A percentile compares a stretch with the other conserved stretches of the same genome.
phyloP scores from a whole-genome alignment of 2,329 filamentous ascomycete genomes.

The Penicillium sp. region DNA sequence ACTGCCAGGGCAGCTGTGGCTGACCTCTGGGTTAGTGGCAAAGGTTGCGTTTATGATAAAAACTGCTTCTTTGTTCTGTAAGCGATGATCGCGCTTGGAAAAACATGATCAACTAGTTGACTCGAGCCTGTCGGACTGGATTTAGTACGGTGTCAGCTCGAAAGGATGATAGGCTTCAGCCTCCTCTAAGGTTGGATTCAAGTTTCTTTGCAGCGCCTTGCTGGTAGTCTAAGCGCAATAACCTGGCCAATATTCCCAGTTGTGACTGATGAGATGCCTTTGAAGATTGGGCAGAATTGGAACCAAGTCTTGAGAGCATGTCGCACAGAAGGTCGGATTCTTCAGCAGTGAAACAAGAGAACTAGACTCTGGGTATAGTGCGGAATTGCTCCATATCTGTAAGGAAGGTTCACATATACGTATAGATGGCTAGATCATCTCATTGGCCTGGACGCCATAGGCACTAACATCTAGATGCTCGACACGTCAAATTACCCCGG shows the following conservation, averaged over 20 bases:
- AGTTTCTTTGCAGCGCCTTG: too few relatives aligned
- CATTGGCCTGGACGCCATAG: not conserved
- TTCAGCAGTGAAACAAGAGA: not conserved
- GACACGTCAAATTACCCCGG: not conserved
- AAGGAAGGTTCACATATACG: not conserved
- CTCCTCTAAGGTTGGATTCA: too few relatives aligned
- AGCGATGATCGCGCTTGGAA: not conserved
- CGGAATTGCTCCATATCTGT: not conserved
- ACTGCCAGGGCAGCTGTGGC: slow-evolving; percentile 13
- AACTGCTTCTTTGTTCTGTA: not conserved
- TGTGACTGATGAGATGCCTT: too few relatives aligned
- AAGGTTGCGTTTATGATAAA: not conserved
- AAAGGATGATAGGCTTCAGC: too few relatives aligned
- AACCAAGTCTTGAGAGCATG: too few relatives aligned
- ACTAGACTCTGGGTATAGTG: not conserved
- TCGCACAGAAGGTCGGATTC: too few relatives aligned
- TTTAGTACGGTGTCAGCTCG: too few relatives aligned
- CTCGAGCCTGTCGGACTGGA: too few relatives aligned
- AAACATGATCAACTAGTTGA: not conserved
- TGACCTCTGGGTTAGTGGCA: not conserved
- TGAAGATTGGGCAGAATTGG: too few relatives aligned
- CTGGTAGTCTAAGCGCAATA: too few relatives aligned
- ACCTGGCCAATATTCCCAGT: too few relatives aligned
- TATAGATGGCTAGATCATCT: not conserved
- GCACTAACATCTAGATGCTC: not conserved